Evolutionary conservation across 345 rosid genomes (phyloP).

Genomic region (Lumnitzera littorea): DNA sequence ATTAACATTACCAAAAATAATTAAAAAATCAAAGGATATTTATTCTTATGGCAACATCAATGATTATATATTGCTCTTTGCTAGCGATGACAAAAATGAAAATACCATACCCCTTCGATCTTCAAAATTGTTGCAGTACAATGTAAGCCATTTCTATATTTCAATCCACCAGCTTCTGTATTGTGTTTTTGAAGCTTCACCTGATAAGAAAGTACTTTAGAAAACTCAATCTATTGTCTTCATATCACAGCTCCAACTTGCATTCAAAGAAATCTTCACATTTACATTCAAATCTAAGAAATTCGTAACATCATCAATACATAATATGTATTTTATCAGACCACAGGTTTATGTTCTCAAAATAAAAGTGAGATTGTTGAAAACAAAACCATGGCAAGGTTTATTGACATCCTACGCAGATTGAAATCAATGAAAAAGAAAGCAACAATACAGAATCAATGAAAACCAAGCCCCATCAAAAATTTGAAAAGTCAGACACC

Average conservation of each 20-base stretch:
- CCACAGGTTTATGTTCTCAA: no score
- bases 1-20: no score
- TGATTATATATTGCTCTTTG: no score
- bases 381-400: no score
- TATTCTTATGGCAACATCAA: background rate
- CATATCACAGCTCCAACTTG: background rate
- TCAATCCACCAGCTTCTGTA: conserved; percentile 65
- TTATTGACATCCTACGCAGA: no score
- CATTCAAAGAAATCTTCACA: no score
- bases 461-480: background rate
- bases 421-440: background rate
- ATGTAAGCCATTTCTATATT: conserved; percentile 75
- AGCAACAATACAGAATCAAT: conserved; percentile 3
- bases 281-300: no score
- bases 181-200: conserved; percentile 93
- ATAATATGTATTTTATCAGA: no score
- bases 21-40: background rate
- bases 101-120: conserved; percentile 70
- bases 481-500: background rate
- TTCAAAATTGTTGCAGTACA: conserved; percentile 70
- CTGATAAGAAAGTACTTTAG: conserved; percentile 19
- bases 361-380: no score
- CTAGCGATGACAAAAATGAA: background rate
- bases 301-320: background rate
- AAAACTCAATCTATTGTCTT: background rate